Evolutionary conservation across 1,284 basidiomycete genomes (phyloP).

Genomic region (Moniliella sp.): DNA sequence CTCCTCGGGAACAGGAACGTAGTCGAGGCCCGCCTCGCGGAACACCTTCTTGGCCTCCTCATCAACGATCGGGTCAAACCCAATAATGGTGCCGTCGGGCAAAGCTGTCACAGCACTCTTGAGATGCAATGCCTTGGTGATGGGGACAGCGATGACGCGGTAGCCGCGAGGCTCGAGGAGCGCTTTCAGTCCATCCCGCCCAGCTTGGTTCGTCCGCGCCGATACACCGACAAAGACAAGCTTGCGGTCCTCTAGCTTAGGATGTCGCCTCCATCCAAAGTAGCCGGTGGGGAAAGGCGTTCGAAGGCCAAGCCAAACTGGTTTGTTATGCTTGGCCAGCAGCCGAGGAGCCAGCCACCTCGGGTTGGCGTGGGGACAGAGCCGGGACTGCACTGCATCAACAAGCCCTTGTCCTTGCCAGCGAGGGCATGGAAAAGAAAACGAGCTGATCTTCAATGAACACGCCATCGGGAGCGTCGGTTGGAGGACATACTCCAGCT

Average conservation of each 20-base stretch:
- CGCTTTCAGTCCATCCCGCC: neutral
- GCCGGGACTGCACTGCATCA: too few species aligned
- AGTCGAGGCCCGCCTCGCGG: neutral
- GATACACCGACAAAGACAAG: neutral
- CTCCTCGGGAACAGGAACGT: neutral
- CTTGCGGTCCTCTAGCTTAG: neutral
- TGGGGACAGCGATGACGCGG: neutral
- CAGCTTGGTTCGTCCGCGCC: neutral
- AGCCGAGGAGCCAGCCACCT: too few species aligned
- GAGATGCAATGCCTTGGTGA: neutral
- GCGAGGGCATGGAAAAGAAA: too few species aligned
- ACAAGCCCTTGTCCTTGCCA: too few species aligned
- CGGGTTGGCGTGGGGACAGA: neutral
- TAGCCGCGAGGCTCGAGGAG: neutral
- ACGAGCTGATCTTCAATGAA: too few species aligned
- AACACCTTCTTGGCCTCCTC: too few species aligned
- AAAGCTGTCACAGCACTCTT: neutral
- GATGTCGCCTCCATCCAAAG: too few species aligned
- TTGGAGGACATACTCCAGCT: neutral
- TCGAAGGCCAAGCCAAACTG: neutral
- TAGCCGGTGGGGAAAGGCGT: too few species aligned
- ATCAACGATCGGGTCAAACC: neutral
- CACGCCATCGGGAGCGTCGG: too few species aligned
- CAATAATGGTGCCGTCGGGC: neutral
- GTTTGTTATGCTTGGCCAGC: neutral